phyloP scores from a whole-genome alignment of 768 basidiomycete species.

The Termitomyces heimii region DNA sequence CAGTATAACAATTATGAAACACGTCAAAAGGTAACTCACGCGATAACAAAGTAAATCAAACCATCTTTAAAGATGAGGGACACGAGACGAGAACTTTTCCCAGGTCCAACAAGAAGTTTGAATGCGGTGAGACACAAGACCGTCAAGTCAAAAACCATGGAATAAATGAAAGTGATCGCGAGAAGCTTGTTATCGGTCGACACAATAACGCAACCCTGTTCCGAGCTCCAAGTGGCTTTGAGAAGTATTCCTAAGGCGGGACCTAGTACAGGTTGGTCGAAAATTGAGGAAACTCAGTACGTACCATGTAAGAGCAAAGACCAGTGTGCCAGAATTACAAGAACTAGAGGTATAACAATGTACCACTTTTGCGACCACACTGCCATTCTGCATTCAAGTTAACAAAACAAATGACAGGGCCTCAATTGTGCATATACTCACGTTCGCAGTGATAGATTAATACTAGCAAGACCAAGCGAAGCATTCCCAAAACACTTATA shows the following conservation, averaged over 20 bases:
- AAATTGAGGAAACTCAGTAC: background rate
- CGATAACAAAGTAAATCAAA: conserved; percentile 65
- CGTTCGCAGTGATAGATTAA: conserved; percentile 68
- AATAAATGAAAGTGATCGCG: conserved; percentile 65
- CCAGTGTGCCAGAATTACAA: conserved; percentile 66
- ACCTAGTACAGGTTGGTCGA: background rate
- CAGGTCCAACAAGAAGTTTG: conserved; percentile 45
- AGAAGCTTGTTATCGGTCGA: conserved; percentile 54
- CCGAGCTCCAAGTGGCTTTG: conserved; percentile 49
- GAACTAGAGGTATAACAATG: conserved; percentile 44
- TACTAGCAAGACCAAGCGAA: conserved; percentile 62
- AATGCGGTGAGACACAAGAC: conserved; percentile 56
- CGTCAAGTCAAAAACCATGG: conserved; percentile 65
- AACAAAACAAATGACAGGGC: background rate
- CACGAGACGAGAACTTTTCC: conserved; percentile 50
- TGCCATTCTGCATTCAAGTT: conserved; percentile 45
- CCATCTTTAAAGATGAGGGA: conserved; percentile 68
- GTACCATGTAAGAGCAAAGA: conserved; percentile 62
- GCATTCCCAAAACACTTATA: conserved; percentile 51
- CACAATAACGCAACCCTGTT: conserved; percentile 49
- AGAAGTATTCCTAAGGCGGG: conserved; percentile 44
- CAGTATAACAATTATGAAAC: background rate
- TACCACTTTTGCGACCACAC: conserved; percentile 59
- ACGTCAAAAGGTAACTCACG: conserved; percentile 34
- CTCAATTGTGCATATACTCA: conserved; percentile 22